Base-by-base conservation (phyloP, 108 stramenopile genomes). In the Conticribra guillardii region DNA sequence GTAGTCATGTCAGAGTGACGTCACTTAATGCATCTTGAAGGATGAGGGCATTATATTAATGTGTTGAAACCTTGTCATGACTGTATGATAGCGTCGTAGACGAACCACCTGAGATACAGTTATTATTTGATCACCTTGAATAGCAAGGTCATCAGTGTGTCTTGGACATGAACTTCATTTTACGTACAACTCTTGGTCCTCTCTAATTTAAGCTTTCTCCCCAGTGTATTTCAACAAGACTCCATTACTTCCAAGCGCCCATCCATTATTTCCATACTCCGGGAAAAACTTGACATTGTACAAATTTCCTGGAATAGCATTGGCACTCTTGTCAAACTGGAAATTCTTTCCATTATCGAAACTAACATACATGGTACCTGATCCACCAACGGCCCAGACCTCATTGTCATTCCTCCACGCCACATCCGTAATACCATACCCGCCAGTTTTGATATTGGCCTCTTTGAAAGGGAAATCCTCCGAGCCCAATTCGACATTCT, bases 351-450 rank as follows among this genome's bases (percentile, higher is more conserved):
- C 97, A 37, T 95, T 96, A 69, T 98, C 97, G 16, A 69, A 84
- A 44, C 86, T 88, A 17, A 92, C 90, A 76, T 86, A 98, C 87
- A 98, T 95, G 58, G 93, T 95, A 60, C 96, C 96, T 52, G 91
- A 92, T 14, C 97, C 97, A 49, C 97, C 97, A 18, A 97, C 96
- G 61, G 96, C 96, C 97, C 97, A 98, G 11, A 95, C 96, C 81
- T 98, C 96, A 29, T 94, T 71, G 14, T 85, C 84, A 54, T 82
- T 80, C 64, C 92, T 84, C 93, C 94, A 98, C n/a, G 92, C 92
- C 2, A 95, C 92, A 76, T 98, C 97, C 2, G 97, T 94, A 68
- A 98, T 96, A 60, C 97, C 97, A 74, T 97, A 98, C 59, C 97
- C 97, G 28, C 97, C 97, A 31, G 96, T 95, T 76, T 97, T 96